A percentile compares a stretch with the other conserved stretches of the same genome.
phyloP scores from a whole-genome alignment of 306 rosid species.

The Senna tora region DNA sequence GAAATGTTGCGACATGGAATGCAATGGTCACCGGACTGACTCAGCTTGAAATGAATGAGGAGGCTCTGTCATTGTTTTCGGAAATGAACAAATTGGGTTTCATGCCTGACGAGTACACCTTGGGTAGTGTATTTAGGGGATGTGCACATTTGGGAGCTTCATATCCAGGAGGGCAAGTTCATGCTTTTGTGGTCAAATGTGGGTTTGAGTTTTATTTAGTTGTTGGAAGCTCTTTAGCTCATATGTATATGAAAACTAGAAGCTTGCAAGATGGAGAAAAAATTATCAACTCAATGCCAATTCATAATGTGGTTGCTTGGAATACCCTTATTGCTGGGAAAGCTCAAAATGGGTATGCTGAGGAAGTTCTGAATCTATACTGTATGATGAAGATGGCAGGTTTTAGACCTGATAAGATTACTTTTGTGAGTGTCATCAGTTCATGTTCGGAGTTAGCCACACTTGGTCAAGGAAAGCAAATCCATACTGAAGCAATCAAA shows the following conservation, averaged over 20 bases:
- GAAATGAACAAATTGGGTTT: slow-evolving; percentile 69
- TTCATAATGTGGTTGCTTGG: slow-evolving; percentile 84
- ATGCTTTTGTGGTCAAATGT: slow-evolving; percentile 70
- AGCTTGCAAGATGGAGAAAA: slow-evolving; percentile 72
- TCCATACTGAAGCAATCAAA: slow-evolving; percentile 83
- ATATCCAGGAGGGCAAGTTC: slow-evolving; percentile 68
- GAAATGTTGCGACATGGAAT: slow-evolving; percentile 86
- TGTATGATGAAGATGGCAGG: slow-evolving; percentile 73
- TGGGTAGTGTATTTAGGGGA: slow-evolving; percentile 83
- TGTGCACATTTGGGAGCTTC: slow-evolving; percentile 77
- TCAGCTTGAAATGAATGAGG: slow-evolving; percentile 68
- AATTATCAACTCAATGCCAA: slow-evolving; percentile 66
- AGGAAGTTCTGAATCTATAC: slow-evolving; percentile 70
- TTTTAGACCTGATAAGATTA: slow-evolving; percentile 75
- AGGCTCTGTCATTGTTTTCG: slow-evolving; percentile 58
- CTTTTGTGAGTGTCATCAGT: slow-evolving; percentile 75
- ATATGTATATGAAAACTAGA: slow-evolving; percentile 91
- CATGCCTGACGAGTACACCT: slow-evolving; percentile 73
- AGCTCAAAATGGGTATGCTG: slow-evolving; percentile 65
- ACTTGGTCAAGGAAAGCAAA: slow-evolving; percentile 87
- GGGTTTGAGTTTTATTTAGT: slow-evolving; percentile 75
- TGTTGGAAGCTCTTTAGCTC: slow-evolving; percentile 85
- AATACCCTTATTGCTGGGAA: slow-evolving; percentile 92
- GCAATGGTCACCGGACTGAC: slow-evolving; percentile 75
- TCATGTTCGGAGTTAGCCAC: slow-evolving; percentile 78